These are phyloP conservation scores for Pseudognaphalium luteoalbum DNA, from an alignment of 129 eudicot species.

Conservation along the genomic window DNA sequence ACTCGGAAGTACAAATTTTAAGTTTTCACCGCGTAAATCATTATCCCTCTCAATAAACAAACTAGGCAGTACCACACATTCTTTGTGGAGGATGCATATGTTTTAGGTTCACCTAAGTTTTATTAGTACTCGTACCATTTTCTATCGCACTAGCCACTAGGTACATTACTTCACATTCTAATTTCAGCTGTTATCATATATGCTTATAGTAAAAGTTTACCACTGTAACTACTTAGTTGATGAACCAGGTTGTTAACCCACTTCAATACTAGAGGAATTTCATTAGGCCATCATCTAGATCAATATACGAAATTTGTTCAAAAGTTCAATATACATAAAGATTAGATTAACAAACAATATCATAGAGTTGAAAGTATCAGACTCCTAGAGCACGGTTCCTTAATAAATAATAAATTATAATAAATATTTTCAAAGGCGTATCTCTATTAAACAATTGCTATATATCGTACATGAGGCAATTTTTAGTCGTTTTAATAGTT, in stretches of 20 bases:
- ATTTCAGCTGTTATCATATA: neutral
- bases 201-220: neutral
- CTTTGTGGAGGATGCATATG: neutral
- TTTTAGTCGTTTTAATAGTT: neutral
- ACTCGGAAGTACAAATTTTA: neutral
- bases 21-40: neutral
- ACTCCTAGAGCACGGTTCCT: too few species aligned
- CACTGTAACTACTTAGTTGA: neutral
- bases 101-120: too few species aligned
- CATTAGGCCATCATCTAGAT: neutral
- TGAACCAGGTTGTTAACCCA: too few species aligned
- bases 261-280: constrained; percentile 6
- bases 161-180: neutral
- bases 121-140: too few species aligned
- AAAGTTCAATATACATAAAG: neutral
- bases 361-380: too few species aligned
- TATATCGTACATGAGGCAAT: neutral
- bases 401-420: neutral
- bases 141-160: neutral
- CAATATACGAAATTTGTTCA: neutral
- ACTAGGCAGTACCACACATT: neutral
- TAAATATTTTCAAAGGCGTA: neutral
- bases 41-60: constrained; percentile 1
- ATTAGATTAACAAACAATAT: too few species aligned
- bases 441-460: neutral